Evolutionary conservation across 208 protist genomes (phyloP).

Genomic region (Leishmania martiniquensis): DNA sequence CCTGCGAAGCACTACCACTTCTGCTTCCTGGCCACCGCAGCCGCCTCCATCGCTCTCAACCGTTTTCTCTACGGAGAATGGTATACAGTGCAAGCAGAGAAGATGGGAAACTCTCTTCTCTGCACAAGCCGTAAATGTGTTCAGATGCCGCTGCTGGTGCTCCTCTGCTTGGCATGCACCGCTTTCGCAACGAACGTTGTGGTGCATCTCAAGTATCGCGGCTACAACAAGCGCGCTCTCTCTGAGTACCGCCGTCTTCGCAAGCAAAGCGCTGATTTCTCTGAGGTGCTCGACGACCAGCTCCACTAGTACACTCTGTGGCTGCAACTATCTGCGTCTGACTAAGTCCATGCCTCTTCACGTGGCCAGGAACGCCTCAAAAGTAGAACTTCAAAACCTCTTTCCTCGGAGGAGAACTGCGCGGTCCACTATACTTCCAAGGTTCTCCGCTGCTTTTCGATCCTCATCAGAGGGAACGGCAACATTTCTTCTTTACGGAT

Average conservation of each 20-base stretch:
- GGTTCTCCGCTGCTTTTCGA: background rate
- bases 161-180: constrained; percentile 43
- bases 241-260: constrained; percentile 42
- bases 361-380: no score
- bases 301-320: background rate
- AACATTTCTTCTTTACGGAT: background rate
- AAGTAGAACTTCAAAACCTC: background rate
- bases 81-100: constrained; percentile 50
- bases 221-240: constrained; percentile 43
- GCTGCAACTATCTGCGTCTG: background rate
- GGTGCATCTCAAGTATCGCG: constrained; percentile 45
- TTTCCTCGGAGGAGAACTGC: background rate
- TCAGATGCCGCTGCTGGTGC: constrained; percentile 46
- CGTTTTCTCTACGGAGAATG: constrained; percentile 58
- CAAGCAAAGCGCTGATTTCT: constrained; percentile 15
- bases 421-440: background rate
- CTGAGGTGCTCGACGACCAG: background rate
- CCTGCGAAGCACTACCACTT: constrained; percentile 70
- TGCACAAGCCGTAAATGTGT: constrained; percentile 46
- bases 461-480: background rate
- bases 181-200: constrained; percentile 45
- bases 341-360: background rate
- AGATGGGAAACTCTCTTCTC: constrained; percentile 34
- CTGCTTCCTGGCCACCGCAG: constrained; percentile 33
- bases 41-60: constrained; percentile 50